Conservation (phyloP, 2,329 filamentous ascomycete species). For the Rhinocladiella mackenziei region DNA sequence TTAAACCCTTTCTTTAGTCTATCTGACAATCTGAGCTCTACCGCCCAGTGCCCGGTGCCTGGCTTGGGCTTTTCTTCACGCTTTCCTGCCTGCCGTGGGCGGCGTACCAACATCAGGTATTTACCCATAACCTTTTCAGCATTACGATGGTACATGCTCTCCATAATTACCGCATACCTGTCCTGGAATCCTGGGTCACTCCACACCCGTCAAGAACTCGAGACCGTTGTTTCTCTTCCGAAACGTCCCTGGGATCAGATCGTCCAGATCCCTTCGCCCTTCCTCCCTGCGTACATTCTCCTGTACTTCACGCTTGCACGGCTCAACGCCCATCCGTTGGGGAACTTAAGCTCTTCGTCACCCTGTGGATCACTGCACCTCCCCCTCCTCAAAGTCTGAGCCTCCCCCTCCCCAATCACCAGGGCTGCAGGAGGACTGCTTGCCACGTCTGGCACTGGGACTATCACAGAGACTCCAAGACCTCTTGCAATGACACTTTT, state of each 20-base stretch:
- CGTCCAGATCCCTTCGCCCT: slow-evolving; percentile 2
- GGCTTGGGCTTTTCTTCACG: neutral
- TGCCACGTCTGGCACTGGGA: too few species aligned
- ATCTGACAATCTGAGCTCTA: too few species aligned
- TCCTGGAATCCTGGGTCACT: neutral
- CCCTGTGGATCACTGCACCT: neutral
- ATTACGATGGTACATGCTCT: too few species aligned
- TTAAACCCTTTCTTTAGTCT: too few species aligned
- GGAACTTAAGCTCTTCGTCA: neutral
- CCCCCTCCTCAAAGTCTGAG: too few species aligned
- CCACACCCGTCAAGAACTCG: slow-evolving; percentile 1
- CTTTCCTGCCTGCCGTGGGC: neutral
- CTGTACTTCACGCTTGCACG: neutral
- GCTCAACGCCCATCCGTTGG: neutral
- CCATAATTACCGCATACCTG: too few species aligned
- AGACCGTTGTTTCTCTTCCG: slow-evolving; percentile 1
- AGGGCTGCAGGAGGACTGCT: too few species aligned
- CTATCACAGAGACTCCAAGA: too few species aligned
- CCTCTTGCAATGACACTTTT: too few species aligned
- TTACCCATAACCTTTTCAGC: too few species aligned
- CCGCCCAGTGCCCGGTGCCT: neutral
- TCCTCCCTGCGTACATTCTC: neutral
- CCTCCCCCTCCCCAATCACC: too few species aligned
- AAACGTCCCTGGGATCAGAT: slow-evolving; percentile 4
- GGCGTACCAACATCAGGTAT: neutral